phyloP scores from a whole-genome alignment of 192 early-diverging fungal genomes.

The Rhizoclosmatium sp. region DNA sequence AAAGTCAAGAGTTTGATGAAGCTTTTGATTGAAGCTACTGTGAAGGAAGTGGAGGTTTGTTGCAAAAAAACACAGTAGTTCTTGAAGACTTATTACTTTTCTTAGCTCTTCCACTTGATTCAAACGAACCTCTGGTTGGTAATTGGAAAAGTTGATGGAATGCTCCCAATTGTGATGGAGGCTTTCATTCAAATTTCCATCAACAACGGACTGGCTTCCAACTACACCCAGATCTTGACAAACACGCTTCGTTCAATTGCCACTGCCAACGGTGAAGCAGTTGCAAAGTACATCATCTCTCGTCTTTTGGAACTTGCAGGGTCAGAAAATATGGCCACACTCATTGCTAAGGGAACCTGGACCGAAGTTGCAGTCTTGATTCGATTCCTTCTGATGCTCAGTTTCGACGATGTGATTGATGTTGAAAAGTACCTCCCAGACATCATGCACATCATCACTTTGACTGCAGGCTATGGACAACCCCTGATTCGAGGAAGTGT shows the following conservation, averaged over 20 bases:
- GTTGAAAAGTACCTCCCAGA: conserved; percentile 85
- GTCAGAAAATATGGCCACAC: conserved; percentile 47
- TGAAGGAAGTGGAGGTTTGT: conserved; percentile 76
- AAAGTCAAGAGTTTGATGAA: conserved; percentile 81
- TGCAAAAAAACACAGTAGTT: too few species aligned
- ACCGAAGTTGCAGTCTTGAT: conserved; percentile 91
- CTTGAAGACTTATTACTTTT: background rate
- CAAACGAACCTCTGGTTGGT: conserved; percentile 87
- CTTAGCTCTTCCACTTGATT: conserved; percentile 80
- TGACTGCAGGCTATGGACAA: conserved; percentile 86
- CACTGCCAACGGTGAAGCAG: conserved; percentile 71
- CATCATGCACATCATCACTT: conserved; percentile 82
- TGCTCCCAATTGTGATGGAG: conserved; percentile 83
- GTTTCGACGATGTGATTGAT: conserved; percentile 79
- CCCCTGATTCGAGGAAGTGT: conserved; percentile 86
- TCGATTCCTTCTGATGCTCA: conserved; percentile 87
- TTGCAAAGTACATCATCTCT: conserved; percentile 78
- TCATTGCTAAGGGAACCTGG: conserved; percentile 88
- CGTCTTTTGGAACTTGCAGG: conserved; percentile 40
- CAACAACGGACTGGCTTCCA: conserved; percentile 79
- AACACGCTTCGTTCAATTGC: conserved; percentile 88
- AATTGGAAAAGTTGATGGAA: conserved; percentile 79
- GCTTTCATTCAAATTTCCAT: conserved; percentile 81
- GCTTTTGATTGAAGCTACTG: conserved; percentile 80
- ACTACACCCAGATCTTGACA: conserved; percentile 78